Base-by-base conservation (phyloP, 2,329 filamentous ascomycete species). In the Allantophomopsis cytisporea region DNA sequence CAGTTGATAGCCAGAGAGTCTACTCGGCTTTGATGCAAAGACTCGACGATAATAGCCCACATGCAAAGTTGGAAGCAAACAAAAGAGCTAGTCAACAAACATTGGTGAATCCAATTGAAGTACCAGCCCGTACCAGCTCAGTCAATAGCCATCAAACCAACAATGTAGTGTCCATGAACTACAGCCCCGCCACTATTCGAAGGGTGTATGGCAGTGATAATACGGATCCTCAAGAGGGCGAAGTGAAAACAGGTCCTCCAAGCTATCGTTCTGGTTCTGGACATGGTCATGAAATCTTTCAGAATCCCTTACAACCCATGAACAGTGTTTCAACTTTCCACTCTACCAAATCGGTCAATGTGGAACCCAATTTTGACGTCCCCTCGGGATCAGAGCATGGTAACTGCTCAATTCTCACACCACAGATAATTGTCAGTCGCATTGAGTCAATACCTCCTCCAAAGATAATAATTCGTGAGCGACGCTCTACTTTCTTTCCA, bases 11-110 rank as follows among this genome's bases (percentile, higher is more conserved):
- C 42, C 65, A 75, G 31, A 65, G 69, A 30, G 65, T 82, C 3
- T 81, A 78, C 49, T 74, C 73, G 5, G 77, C 76, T 2, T 58
- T 83, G n/a, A 72, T 81, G 58, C 71, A 71, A 44, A 63, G 65
- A 28, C 55, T 75, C 33, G 55, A 63, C 8, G 62, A 66, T 10
- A 61, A 59, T 2, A 59, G 58, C 17, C 50, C 52, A 7, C 42
- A 49, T 32, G 36, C 44, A 21, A 51, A 46, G n/a, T 44, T 46
- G 18, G 43, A 45, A 14, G 42, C 42, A 17, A 41, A 41, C n/a
- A 40, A 41, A 20, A 47, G 47, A 20, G 42, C 36, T 5, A 54
- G 45, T 31, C 30, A 45, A 6, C 45, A 51, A 11, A 47, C 35
- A 28, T 18, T 49, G 21, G 17, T 15, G 28, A 39, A 40, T 11